phyloP scores from a whole-genome alignment of 495 filamentous ascomycete genomes.

The Neurospora sp. region DNA sequence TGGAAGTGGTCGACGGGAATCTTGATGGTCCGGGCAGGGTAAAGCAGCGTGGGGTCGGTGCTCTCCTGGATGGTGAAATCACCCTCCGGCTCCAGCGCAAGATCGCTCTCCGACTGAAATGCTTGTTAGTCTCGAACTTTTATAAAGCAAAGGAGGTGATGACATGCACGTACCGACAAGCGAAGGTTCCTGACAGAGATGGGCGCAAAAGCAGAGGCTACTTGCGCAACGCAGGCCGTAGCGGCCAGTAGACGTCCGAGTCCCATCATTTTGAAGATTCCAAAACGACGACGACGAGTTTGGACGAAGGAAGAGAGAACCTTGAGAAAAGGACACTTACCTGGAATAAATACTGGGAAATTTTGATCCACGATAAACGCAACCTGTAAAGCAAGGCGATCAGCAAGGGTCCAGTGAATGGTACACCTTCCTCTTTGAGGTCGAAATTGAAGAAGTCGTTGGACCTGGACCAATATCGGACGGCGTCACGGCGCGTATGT shows the following conservation, averaged over 20 bases:
- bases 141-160: neutral
- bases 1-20: slow-evolving; percentile 69
- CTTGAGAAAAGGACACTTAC: neutral
- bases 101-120: neutral
- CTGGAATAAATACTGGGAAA: neutral
- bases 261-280: neutral
- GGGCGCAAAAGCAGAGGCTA: slow-evolving; percentile 7
- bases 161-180: slow-evolving; percentile 5
- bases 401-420: neutral
- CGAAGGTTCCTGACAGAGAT: slow-evolving; percentile 6
- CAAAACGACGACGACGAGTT: neutral
- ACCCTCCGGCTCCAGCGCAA: neutral
- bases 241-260: slow-evolving; percentile 6
- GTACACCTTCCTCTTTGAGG: neutral
- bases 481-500: neutral
- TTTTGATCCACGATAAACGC: neutral
- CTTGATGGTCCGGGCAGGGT: slow-evolving; percentile 44
- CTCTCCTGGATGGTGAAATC: neutral
- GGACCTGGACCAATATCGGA: neutral
- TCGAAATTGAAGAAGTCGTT: neutral
- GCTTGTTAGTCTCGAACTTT: neutral
- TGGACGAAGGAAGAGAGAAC: neutral
- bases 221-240: slow-evolving; percentile 2
- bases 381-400: neutral
- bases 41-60: slow-evolving; percentile 6